phyloP scores from a whole-genome alignment of 2,329 filamentous ascomycete species.

The Sclerotinia spermophila region DNA sequence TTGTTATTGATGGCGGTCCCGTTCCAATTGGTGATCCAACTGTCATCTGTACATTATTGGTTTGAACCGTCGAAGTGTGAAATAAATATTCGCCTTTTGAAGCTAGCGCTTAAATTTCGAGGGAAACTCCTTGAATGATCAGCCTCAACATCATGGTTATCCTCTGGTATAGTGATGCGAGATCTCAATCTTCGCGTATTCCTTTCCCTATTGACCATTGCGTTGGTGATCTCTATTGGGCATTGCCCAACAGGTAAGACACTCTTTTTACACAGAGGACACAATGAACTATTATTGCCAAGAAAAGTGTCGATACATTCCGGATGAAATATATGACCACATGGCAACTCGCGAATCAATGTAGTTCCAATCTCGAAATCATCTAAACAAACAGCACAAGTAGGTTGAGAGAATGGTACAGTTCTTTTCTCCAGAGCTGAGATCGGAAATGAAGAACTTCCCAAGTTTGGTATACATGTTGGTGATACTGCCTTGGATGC shows the following conservation, averaged over 20 bases:
- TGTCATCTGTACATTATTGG: conserved; percentile 4
- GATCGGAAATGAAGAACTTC: background rate
- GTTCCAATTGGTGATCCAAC: conserved; percentile 20
- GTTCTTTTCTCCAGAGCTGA: conserved; percentile 23
- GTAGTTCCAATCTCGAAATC: conserved; percentile 68
- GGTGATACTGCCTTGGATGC: background rate
- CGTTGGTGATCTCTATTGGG: conserved; percentile 69
- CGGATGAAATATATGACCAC: conserved; percentile 89
- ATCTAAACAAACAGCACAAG: conserved; percentile 86
- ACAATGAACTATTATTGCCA: conserved; percentile 73
- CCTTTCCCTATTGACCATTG: conserved; percentile 80
- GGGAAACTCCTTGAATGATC: conserved; percentile 19
- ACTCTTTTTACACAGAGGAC: conserved; percentile 83
- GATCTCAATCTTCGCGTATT: conserved; percentile 51
- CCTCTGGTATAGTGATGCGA: conserved; percentile 25
- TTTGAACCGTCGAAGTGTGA: background rate
- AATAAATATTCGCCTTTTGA: conserved; percentile 20
- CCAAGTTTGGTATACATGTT: background rate
- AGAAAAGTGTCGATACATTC: conserved; percentile 89
- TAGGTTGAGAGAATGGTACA: conserved; percentile 66
- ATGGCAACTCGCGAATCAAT: conserved; percentile 79
- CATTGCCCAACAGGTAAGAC: conserved; percentile 68
- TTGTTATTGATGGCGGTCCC: conserved; percentile 22
- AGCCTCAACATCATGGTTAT: conserved; percentile 18
- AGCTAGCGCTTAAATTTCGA: conserved; percentile 17